Evolutionary conservation across 306 rosid genomes (phyloP).

Genomic region (Prunus dulcis): DNA sequence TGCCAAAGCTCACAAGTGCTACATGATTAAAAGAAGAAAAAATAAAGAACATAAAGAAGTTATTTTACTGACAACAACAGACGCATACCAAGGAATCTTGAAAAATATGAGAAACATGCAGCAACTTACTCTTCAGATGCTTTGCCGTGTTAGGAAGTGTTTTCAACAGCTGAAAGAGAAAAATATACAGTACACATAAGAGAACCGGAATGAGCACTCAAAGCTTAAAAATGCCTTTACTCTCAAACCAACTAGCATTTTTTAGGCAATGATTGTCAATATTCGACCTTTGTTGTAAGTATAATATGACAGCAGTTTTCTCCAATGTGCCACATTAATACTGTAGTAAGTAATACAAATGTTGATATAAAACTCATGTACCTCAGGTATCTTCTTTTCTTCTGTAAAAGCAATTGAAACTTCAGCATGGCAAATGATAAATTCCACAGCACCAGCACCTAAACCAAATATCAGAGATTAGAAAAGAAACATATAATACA

Average conservation of each 20-base stretch:
- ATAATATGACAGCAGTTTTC: neutral
- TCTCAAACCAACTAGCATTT: constrained; percentile 3
- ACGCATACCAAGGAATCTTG: constrained; percentile 18
- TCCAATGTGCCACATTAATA: neutral
- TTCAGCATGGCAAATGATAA: constrained; percentile 80
- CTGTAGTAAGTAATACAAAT: neutral
- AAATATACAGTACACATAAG: constrained; percentile 18
- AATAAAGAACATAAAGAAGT: neutral
- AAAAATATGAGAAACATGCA: constrained; percentile 4
- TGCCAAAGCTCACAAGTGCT: constrained; percentile 94
- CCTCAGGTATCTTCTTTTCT: constrained; percentile 89
- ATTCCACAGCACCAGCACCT: constrained; percentile 94
- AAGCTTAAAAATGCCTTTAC: neutral
- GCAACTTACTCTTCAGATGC: constrained; percentile 62
- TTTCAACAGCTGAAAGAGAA: constrained; percentile 67
- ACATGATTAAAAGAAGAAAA: constrained; percentile 14
- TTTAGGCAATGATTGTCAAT: neutral
- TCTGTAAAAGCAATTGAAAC: constrained; percentile 72
- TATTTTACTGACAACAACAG: neutral
- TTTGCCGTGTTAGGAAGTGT: constrained; percentile 61
- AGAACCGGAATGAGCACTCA: neutral
- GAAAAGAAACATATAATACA: constrained; percentile 16
- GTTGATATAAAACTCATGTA: constrained; percentile 14
- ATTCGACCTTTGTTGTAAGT: neutral
- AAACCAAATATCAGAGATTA: constrained; percentile 26